phyloP scores from a whole-genome alignment of 2,329 filamentous ascomycete species.

The Metarhizium album region DNA sequence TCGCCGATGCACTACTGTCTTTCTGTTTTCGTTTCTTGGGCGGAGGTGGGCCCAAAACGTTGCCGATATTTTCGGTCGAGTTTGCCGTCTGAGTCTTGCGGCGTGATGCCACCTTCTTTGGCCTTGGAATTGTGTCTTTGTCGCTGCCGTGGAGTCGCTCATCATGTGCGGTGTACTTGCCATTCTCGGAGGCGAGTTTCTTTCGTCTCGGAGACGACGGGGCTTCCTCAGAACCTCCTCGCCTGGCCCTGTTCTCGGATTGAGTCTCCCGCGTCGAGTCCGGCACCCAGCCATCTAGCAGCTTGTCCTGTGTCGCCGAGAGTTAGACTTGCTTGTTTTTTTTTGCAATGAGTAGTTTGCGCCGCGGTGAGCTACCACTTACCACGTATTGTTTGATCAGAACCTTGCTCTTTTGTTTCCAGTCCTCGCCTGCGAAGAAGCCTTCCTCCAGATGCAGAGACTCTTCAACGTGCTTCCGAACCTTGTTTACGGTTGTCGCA shows the following conservation, averaged over 20 bases:
- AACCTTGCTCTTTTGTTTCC: conserved; percentile 48
- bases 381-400: conserved; percentile 47
- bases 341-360: background rate
- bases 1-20: background rate
- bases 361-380: conserved; percentile 18
- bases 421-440: conserved; percentile 37
- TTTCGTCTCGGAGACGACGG: conserved; percentile 16
- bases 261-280: conserved; percentile 16
- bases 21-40: background rate
- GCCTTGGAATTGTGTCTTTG: conserved; percentile 5
- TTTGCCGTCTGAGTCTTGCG: conserved; percentile 8
- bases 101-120: conserved; percentile 6
- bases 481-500: conserved; percentile 43
- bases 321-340: no score
- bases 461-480: conserved; percentile 42
- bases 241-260: conserved; percentile 21
- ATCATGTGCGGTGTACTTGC: conserved; percentile 8
- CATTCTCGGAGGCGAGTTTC: conserved; percentile 16
- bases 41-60: background rate
- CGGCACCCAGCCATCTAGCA: conserved; percentile 25
- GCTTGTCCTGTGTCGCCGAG: conserved; percentile 19
- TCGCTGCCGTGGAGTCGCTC: background rate
- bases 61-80: conserved; percentile 8
- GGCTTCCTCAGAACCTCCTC: conserved; percentile 21
- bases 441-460: conserved; percentile 36